Evolutionary conservation across 2,329 filamentous ascomycete genomes (phyloP).

Genomic region (Cercospora beticola): DNA sequence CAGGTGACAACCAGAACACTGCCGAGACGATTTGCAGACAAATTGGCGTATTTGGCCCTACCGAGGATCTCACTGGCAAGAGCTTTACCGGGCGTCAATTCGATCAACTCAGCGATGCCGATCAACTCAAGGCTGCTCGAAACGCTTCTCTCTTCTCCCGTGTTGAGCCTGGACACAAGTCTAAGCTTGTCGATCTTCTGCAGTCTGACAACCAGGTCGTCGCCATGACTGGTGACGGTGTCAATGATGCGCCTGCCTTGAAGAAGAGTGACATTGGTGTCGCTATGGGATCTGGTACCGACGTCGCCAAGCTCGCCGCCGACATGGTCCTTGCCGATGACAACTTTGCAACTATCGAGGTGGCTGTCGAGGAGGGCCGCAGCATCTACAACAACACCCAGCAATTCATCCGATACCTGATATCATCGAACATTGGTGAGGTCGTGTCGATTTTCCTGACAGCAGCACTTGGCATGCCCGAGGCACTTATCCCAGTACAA

Average conservation of each 20-base stretch:
- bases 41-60: constrained; percentile 83
- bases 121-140: constrained; percentile 82
- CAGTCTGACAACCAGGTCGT: constrained; percentile 92
- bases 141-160: constrained; percentile 90
- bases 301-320: constrained; percentile 92
- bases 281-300: constrained; percentile 96
- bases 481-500: constrained; percentile 94
- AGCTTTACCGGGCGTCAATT: constrained; percentile 96
- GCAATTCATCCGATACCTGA: constrained; percentile 98
- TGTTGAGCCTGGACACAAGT: constrained; percentile 94
- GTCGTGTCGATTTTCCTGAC: constrained; percentile 99
- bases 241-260: constrained; percentile 94
- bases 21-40: constrained; percentile 97
- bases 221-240: constrained; percentile 98
- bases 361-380: constrained; percentile 93
- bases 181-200: constrained; percentile 92
- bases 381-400: constrained; percentile 99
- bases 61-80: constrained; percentile 84
- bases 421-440: constrained; percentile 98
- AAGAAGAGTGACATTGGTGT: constrained; percentile 99
- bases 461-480: constrained; percentile 93
- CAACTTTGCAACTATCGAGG: constrained; percentile 97
- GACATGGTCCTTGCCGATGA: constrained; percentile 99
- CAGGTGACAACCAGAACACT: constrained; percentile 95
- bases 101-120: constrained; percentile 73